Evolutionary conservation across 2,329 filamentous ascomycete genomes (phyloP), one percentile per base, ranked within the genome.

Genomic region (Phaeosphaeria sp.): DNA sequence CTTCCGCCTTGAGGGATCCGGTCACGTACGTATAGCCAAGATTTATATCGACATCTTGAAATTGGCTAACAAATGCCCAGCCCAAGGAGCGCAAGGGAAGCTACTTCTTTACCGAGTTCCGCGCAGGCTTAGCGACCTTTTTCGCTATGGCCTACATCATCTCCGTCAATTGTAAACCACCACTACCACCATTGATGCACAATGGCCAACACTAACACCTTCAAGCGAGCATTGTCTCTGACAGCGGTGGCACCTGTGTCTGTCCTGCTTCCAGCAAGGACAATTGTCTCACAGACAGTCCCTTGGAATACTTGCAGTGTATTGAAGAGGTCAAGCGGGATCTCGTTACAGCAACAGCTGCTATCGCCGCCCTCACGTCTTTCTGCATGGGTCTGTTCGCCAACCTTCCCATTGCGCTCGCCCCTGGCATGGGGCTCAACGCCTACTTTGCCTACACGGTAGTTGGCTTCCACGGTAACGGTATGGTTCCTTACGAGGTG

Each of bases 401-500:
- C 61, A 96, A 96, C 66, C 82, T 94, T 80, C 91, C 92, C 1
- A 88, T 92, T 64, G 88, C 87, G 9, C 78, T 91, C 44, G 90
- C 89, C 6, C 89, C 90, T 17, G 90, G 90, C 39, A 91, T 92
- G 89, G 90, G 92, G 23, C 77, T 96, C 54, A 96, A 96, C 72
- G 92, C 92, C 18, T 96, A 96, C 76, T 96, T 96, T 72, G 85
- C 92, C 23, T 96, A 90, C 73, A 90, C 87, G 0, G 89, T 92
- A 46, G 92, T 96, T 55, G 92, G 92, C 3, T 87, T 82, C 69
- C 89, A 93, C 73, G 92, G 92, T 44, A 84, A 82, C 21, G 91
- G 91, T 69, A 66, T 84, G 36, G 88, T 96, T 9, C 87, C 91
- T 1, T 96, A 91, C 72, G 77, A 85, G 52, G 84, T 93, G 43